Evolutionary conservation across 805 yeast genomes (phyloP), one percentile per base, ranked within the genome.

Genomic region (Debaryomyces maramus): DNA sequence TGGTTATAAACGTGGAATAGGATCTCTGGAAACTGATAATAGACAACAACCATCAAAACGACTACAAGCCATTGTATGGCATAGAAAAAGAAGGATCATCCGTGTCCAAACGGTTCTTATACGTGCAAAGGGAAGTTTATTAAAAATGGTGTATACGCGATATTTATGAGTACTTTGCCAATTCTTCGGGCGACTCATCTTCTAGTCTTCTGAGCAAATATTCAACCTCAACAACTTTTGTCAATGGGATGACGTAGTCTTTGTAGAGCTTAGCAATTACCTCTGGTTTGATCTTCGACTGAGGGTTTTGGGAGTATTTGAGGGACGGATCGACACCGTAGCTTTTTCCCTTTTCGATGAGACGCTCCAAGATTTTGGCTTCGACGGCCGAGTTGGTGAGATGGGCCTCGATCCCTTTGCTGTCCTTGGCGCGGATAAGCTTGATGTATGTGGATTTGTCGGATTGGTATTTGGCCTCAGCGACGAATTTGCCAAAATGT

Each of bases 401-500:
- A 28, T 86, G 83, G 15, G 68, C 79, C 53, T 83, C 86, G 35
- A 93, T 83, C 0, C 91, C 96, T 9, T 70, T 67, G 5, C 78
- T 65, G 58, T 93, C 96, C 41, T 70, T 74, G 0, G 72, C 77
- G 46, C 67, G 58, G 50, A 93, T 93, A 51, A 89, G 65, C 50
- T 73, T 65, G 2, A 78, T 78, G 67, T 82, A 88, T 36, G 60
- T 61, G 36, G 77, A 86, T 24, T 70, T 73, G 45, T 90, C 93
- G 19, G 72, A 67, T 52, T 74, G 81, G 62, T 80, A 93, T 64
- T 93, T 93, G 32, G 96, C 85, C 61, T 93, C 99, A 4, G 99
- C 99, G 7, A 93, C 99, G 71, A 91, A 93, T 64, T 86, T 87
- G 36, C 99, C 99, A 65, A 91, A 93, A 65, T 93, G 99, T 51